phyloP scores from a whole-genome alignment of 805 yeast genomes.

The Lachancea kluyveri region DNA sequence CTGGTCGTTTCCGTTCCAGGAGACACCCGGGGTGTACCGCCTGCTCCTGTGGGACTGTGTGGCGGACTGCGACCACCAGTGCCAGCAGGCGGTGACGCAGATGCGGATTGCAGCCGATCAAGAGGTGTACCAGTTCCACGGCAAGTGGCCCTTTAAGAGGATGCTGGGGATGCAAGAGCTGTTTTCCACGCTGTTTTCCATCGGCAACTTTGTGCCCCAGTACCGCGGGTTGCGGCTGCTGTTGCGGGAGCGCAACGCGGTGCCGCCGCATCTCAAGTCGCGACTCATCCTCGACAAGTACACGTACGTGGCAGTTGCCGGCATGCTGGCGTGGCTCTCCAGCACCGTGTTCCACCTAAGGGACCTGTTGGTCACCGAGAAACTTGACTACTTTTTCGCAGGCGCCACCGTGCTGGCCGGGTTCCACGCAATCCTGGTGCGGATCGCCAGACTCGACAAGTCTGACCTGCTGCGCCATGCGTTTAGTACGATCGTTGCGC shows the following conservation, averaged over 20 bases:
- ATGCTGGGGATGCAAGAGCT: constrained; percentile 80
- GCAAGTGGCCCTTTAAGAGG: constrained; percentile 93
- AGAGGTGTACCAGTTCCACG: constrained; percentile 80
- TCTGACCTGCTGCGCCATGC: constrained; percentile 28
- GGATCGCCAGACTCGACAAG: constrained; percentile 56
- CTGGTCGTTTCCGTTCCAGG: constrained; percentile 16
- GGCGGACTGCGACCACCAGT: constrained; percentile 85
- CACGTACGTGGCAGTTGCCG: constrained; percentile 43
- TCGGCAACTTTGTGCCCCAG: constrained; percentile 64
- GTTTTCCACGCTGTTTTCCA: constrained; percentile 72
- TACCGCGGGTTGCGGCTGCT: constrained; percentile 38
- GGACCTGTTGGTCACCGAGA: constrained; percentile 74
- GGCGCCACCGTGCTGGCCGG: constrained; percentile 82
- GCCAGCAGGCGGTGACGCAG: constrained; percentile 71
- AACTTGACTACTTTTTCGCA: constrained; percentile 87
- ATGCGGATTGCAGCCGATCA: constrained; percentile 42
- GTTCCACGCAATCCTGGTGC: constrained; percentile 56
- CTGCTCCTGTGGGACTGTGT: constrained; percentile 67
- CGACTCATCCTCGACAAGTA: constrained; percentile 20
- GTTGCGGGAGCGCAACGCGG: constrained; percentile 8
- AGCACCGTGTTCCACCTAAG: constrained; percentile 85
- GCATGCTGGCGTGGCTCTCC: constrained; percentile 85
- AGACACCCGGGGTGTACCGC: constrained; percentile 33
- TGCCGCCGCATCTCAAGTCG: constrained; percentile 6
- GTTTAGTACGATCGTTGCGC: constrained; percentile 38